Base-by-base conservation (phyloP, 148 eudicot species). In the Selenicereus undatus region DNA sequence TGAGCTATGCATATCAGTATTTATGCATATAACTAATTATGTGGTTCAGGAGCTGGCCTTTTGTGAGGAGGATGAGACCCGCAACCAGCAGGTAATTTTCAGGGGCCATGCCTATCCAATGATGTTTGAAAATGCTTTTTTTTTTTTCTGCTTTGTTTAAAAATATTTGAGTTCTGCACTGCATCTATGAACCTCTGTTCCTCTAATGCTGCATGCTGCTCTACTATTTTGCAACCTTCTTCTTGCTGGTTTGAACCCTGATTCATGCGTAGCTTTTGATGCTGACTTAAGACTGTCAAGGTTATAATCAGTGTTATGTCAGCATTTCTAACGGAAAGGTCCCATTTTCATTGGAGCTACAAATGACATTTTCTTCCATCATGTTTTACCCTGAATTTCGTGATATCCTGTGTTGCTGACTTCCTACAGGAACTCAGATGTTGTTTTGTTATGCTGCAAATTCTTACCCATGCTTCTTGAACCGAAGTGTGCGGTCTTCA, bases 21-120 rank as follows among this genome's bases (percentile, higher is more conserved):
- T 78, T 32, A 35, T 71, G 18, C 71, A 50, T 43, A 56, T 71
- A 13, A 62, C 60, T 74, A 74, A 76, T 54, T 81, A 66, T 87
- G 29, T 72, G 79, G 42, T 80, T 32, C 88, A 89, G 92, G 92
- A 89, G 80, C 81, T 86, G 78, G 84, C 89, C 74, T 83, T 87
- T 73, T 82, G 83, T 68, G 82, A 83, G 27, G 88, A 86, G 77
- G 88, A 86, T 48, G 83, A 84, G 81, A 81, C 69, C 71, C 89
- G 85, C 75, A 89, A 88, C 77, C 85, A 82, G 87, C 85, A 88
- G 92, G 92, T 85, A 29, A 27, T 52, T 60, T 76, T 76, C 62
- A 50, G 17, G 36, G 62, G 64, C 43, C 27, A 30, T 3, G 3
- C 9, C 0, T 52, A 27, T 32, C 79, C 17, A 21, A 11, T 56